These are phyloP conservation scores for Polytrichum commune DNA, from an alignment of 225 moss, liverwort and hornwort genomes.

Conservation along the genomic window DNA sequence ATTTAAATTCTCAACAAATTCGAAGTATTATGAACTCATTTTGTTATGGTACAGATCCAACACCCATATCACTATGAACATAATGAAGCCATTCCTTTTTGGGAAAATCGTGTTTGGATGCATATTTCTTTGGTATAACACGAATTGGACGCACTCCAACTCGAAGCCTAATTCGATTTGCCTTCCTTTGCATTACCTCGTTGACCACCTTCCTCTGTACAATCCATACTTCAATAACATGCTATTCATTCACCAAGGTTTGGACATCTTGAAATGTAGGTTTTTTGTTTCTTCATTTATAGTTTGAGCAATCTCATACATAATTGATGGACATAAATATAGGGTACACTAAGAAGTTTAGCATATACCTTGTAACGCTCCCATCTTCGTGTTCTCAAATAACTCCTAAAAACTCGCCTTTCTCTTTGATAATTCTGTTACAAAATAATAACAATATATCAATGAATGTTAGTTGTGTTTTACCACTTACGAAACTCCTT, in stretches of 20 bases:
- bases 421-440: constrained; percentile 58
- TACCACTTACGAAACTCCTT: no score
- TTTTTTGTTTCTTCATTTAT: neutral
- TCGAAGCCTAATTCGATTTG: neutral
- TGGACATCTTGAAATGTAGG: neutral
- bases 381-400: constrained; percentile 57
- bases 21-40: no score
- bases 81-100: constrained; percentile 26
- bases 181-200: constrained; percentile 11
- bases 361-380: constrained; percentile 53
- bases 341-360: neutral
- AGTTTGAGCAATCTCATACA: neutral
- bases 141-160: constrained; percentile 21
- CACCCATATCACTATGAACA: no score
- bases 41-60: no score
- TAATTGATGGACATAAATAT: neutral
- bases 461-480: no score
- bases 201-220: constrained; percentile 6
- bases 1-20: no score
- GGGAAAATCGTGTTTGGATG: constrained; percentile 25
- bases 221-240: neutral
- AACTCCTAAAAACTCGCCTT: constrained; percentile 47
- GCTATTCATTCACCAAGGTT: neutral
- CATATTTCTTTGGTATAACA: constrained; percentile 17
- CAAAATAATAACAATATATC: no score